Evolutionary conservation across 768 basidiomycete species (phyloP), one percentile per base, ranked within the genome.

Genomic region (Tylopilus rubrobrunneus): DNA sequence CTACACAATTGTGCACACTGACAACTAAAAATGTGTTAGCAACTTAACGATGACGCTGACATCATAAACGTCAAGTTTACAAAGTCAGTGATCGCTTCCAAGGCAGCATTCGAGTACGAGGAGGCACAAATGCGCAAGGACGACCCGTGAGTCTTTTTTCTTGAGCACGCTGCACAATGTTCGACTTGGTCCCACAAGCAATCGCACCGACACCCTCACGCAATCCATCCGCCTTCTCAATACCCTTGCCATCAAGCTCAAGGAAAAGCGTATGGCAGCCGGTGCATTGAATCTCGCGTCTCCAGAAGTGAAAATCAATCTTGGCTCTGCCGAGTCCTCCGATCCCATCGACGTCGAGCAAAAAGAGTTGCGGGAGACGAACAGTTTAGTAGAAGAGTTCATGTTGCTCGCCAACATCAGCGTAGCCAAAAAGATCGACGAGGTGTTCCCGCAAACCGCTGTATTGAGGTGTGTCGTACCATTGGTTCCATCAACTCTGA

Each of bases 271-370:
- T 17, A 98, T 98, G 92, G 84, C 80, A 17, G 94, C 93, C 0
- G 97, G 97, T n/a, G 97, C 97, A 10, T 80, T 99, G 39, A 98
- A 98, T 55, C 85, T 99, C 23, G 96, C 97, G 1, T 98, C 97
- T 0, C 96, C 97, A 0, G 97, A 99, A 76, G 90, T 99, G 70
- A 98, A 95, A 69, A 98, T 99, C 57, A 86, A 98, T 60, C 77
- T 98, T 15, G 92, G 97, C 64, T 92, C 88, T 59, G 78, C 93
- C 1, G 97, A 98, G 68, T 91, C 89, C 0, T 89, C 92, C 2
- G 94, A 97, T 59, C 96, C 96, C 0, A 91, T 98, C 57, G 96
- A 98, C 57, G 95, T 99, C 10, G 93, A 98, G 72, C 93, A 95
- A 68, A 98, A 98, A 69, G 87, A 92, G 63, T 67, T 89, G 65